A percentile compares a stretch with the other conserved stretches of the same genome.
Evolutionary conservation across 2,329 filamentous ascomycete genomes (phyloP).

Genomic region (Botrytis sinoallii): DNA sequence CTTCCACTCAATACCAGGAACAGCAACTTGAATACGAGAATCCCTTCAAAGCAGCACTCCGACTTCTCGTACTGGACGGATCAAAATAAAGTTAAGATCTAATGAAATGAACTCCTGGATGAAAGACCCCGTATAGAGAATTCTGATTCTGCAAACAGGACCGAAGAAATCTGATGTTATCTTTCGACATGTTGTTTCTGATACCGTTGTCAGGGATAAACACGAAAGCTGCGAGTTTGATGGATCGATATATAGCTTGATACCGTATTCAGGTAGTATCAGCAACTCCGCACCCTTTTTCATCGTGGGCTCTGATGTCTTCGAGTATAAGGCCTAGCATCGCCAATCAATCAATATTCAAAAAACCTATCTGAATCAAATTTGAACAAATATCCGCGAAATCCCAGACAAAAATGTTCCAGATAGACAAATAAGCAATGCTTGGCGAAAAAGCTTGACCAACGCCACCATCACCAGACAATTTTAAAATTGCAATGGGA

Average conservation of each 20-base stretch:
- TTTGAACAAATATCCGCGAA: background rate
- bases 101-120: background rate
- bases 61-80: background rate
- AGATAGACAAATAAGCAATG: background rate
- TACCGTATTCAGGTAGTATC: background rate
- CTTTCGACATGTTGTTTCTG: background rate
- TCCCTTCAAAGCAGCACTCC: background rate
- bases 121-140: background rate
- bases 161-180: background rate
- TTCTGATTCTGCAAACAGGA: background rate
- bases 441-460: background rate
- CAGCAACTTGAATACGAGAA: background rate
- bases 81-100: background rate
- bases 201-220: background rate
- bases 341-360: background rate
- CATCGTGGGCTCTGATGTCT: background rate
- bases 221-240: background rate
- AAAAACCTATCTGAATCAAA: background rate
- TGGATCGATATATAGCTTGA: background rate
- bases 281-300: background rate
- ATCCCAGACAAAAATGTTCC: background rate
- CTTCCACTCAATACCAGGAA: background rate
- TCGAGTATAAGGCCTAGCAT: background rate
- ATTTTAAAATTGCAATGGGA: background rate
- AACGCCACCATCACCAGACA: background rate